Evolutionary conservation across 169 alveolate genomes (phyloP), one percentile per base, ranked within the genome.

Genomic region (Cyclospora cayetanensis): DNA sequence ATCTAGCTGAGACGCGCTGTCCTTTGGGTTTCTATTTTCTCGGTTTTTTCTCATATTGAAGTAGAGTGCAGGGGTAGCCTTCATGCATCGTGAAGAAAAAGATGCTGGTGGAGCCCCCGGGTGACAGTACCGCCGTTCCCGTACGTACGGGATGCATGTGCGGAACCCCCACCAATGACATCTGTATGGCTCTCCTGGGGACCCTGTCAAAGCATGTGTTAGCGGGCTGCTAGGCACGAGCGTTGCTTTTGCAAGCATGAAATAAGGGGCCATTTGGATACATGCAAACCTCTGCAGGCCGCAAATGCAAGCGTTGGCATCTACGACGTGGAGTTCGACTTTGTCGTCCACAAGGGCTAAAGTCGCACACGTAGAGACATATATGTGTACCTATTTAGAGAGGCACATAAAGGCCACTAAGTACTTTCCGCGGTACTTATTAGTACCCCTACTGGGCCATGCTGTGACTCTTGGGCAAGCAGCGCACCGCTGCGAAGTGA

Each of bases 261-360:
- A 50, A 50, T 50, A 50, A 20, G 20, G 12, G 12, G 37, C 25
- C 15, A 63, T 68, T 39, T n/a, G n/a, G n/a, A n/a, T n/a, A n/a
- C n/a, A n/a, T n/a, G 34, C 4, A 1, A 12, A 1, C 31, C 41
- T 79, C 43, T 15, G 34, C 76, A 86, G 92, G 92, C 39, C 25
- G 92, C 92, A 3, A 86, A 70, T 31, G 50, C 31, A 42, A 29
- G 76, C 20, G 86, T 86, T 37, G 92, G 92, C 2, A 68, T 86
- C 31, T 86, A 86, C 76, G 46, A 50, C 60, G 52, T 86, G 39
- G 92, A 86, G 34, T 86, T 18, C 63, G 77, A 86, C 22, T 68
- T 86, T 22, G 84, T 72, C 41, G 84, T 72, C 4, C 84, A 72
- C 52, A 72, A 72, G 35, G 22, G 31, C 9, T 20, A 34, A 27